Conservation (phyloP, 1,139 yeast genomes). For the Debaryomycetaceae sp. region DNA sequence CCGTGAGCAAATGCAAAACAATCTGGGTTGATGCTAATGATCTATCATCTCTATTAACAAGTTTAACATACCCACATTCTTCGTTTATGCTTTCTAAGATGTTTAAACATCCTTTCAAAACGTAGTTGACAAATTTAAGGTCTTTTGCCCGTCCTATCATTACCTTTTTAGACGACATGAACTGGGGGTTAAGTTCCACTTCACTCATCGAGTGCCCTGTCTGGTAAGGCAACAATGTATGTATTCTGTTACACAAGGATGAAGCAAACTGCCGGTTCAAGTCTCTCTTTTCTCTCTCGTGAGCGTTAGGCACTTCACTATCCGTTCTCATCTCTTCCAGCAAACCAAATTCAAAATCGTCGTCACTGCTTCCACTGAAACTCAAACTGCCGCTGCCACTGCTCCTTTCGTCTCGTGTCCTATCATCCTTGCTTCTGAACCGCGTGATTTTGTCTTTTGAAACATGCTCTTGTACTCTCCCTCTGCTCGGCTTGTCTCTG, state of each 20-base stretch:
- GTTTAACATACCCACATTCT: slow-evolving; percentile 23
- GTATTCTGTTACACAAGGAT: slow-evolving; percentile 26
- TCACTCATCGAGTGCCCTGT: slow-evolving; percentile 43
- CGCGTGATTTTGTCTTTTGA: not conserved
- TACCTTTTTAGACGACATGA: slow-evolving; percentile 28
- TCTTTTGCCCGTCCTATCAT: slow-evolving; percentile 13
- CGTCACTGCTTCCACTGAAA: not conserved
- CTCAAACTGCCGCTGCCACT: not conserved
- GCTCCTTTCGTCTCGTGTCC: not conserved
- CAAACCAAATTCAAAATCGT: not conserved
- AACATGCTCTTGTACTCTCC: not conserved
- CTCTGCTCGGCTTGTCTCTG: not conserved
- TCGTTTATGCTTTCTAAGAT: slow-evolving; percentile 26
- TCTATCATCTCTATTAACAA: slow-evolving; percentile 32
- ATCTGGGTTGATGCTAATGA: slow-evolving; percentile 32
- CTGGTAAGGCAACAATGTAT: slow-evolving; percentile 35
- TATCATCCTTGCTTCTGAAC: not conserved
- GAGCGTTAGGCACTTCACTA: not conserved
- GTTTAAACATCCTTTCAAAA: slow-evolving; percentile 21
- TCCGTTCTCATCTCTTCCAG: not conserved
- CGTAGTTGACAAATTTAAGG: slow-evolving; percentile 17
- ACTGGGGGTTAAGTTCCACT: slow-evolving; percentile 44
- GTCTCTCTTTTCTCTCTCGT: slow-evolving; percentile 7
- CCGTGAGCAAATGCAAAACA: slow-evolving; percentile 29
- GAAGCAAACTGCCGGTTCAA: slow-evolving; percentile 14